A percentile compares a stretch with the other conserved stretches of the same genome.
phyloP scores from a whole-genome alignment of 2,329 filamentous ascomycete genomes.

The Mariannaea sp. region DNA sequence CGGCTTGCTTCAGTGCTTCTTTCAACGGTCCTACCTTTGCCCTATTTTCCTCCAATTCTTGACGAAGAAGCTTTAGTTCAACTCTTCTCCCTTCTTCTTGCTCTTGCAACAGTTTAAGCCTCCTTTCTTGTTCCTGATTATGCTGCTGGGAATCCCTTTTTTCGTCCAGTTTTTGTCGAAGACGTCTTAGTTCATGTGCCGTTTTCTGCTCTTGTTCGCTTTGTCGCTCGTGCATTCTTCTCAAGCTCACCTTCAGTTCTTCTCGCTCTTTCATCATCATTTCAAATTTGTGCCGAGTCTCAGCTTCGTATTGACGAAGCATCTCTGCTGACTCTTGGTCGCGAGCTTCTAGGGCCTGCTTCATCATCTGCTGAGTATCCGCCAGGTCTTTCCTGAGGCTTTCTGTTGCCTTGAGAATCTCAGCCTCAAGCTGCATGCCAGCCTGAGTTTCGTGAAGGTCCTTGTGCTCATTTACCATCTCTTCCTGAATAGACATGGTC shows the following conservation, averaged over 20 bases:
- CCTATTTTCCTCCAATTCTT: too few relatives aligned
- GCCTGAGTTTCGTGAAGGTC: constrained; percentile 15
- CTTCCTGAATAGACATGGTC: neutral
- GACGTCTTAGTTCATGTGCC: too few relatives aligned
- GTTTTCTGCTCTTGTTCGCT: too few relatives aligned
- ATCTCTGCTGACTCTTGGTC: neutral
- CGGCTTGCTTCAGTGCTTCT: too few relatives aligned
- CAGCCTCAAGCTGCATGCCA: constrained; percentile 9
- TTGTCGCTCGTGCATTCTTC: neutral
- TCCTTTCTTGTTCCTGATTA: too few relatives aligned
- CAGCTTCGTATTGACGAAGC: neutral
- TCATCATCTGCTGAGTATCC: constrained; percentile 9
- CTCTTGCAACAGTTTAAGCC: too few relatives aligned
- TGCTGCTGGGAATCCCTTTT: too few relatives aligned
- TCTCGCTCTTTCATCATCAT: neutral
- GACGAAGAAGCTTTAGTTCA: too few relatives aligned
- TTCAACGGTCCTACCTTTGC: too few relatives aligned
- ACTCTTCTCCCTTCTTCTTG: too few relatives aligned
- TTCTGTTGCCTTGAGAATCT: constrained; percentile 9
- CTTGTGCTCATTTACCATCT: constrained; percentile 20
- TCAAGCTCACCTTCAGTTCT: neutral
- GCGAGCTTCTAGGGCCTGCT: neutral
- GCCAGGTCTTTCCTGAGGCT: constrained; percentile 7
- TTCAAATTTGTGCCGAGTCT: neutral
- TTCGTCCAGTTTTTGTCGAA: too few relatives aligned